These are phyloP conservation scores for Xerophyta viscosa DNA, from an alignment of 106 monocot genomes.

Conservation along the genomic window DNA sequence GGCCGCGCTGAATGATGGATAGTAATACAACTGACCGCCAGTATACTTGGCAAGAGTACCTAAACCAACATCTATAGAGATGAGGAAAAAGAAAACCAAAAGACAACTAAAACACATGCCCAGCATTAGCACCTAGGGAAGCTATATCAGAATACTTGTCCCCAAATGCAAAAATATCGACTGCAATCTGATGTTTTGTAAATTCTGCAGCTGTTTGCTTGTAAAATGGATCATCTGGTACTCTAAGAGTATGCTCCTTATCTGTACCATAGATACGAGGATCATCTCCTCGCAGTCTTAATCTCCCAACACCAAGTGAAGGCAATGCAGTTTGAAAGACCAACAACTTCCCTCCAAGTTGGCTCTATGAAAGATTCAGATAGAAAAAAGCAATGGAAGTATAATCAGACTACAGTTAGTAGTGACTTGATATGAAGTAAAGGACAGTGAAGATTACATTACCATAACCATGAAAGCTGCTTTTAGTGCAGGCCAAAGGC, in stretches of 20 bases:
- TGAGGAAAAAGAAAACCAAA: constrained; percentile 3
- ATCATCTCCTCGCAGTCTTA: constrained; percentile 85
- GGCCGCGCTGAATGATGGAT: constrained; percentile 64
- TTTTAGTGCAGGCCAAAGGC: constrained; percentile 90
- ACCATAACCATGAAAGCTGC: constrained; percentile 97
- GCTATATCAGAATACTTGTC: constrained; percentile 84
- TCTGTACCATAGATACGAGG: constrained; percentile 78
- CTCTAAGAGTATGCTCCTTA: constrained; percentile 65
- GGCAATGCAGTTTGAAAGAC: constrained; percentile 87
- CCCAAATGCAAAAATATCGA: constrained; percentile 74
- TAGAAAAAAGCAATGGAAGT: too few species aligned
- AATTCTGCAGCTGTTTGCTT: constrained; percentile 99
- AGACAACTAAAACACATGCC: constrained; percentile 1
- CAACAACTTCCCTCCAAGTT: constrained; percentile 88
- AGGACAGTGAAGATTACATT: background rate
- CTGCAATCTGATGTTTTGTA: constrained; percentile 79
- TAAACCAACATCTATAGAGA: constrained; percentile 3
- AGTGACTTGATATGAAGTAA: background rate
- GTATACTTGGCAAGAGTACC: constrained; percentile 90
- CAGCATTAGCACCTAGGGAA: constrained; percentile 61
- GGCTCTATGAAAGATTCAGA: constrained; percentile 35
- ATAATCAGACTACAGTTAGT: background rate
- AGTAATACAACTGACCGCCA: constrained; percentile 91
- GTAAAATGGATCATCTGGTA: constrained; percentile 93
- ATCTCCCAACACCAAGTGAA: constrained; percentile 78